A percentile compares a stretch with the other conserved stretches of the same genome.
These are phyloP conservation scores for Leucocoprinus sp. DNA, from an alignment of 768 basidiomycete genomes.

Conservation along the genomic window DNA sequence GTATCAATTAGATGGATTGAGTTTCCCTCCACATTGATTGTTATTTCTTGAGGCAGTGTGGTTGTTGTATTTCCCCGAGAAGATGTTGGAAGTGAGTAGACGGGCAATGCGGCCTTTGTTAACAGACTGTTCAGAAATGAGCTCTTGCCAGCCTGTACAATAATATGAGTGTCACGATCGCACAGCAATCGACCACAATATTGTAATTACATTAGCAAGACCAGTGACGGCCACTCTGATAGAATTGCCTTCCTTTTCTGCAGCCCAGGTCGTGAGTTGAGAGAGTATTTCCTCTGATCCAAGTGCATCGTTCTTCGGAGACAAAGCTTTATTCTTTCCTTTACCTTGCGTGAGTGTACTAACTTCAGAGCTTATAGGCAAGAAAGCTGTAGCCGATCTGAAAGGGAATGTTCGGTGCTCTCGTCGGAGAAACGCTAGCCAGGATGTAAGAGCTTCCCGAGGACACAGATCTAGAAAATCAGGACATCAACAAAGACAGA, in stretches of 20 bases:
- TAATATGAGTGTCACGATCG: neutral
- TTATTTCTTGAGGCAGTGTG: conserved; percentile 54
- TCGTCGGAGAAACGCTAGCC: conserved; percentile 55
- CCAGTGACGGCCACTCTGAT: conserved; percentile 76
- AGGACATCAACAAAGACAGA: neutral
- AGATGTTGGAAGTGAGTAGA: conserved; percentile 49
- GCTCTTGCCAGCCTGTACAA: conserved; percentile 63
- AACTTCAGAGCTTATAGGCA: conserved; percentile 31
- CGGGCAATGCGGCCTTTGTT: conserved; percentile 38
- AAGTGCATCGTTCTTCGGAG: conserved; percentile 45
- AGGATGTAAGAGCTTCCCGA: conserved; percentile 62
- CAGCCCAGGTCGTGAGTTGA: conserved; percentile 38
- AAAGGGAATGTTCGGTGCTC: conserved; percentile 63
- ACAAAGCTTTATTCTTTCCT: conserved; percentile 34
- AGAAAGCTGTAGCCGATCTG: conserved; percentile 60
- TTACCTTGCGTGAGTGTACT: conserved; percentile 27
- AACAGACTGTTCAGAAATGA: conserved; percentile 76
- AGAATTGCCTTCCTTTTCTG: conserved; percentile 37
- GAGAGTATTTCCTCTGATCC: conserved; percentile 48
- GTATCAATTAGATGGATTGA: conserved; percentile 74
- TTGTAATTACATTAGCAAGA: conserved; percentile 61
- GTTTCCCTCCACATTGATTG: conserved; percentile 37
- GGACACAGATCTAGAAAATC: conserved; percentile 61
- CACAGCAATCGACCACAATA: neutral
- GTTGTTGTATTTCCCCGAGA: conserved; percentile 68